Percentiles rank a stretch among this genome's conserved stretches.
Conservation (phyloP, 78 protist genomes). For the Cavenderia fasciculata region DNA sequence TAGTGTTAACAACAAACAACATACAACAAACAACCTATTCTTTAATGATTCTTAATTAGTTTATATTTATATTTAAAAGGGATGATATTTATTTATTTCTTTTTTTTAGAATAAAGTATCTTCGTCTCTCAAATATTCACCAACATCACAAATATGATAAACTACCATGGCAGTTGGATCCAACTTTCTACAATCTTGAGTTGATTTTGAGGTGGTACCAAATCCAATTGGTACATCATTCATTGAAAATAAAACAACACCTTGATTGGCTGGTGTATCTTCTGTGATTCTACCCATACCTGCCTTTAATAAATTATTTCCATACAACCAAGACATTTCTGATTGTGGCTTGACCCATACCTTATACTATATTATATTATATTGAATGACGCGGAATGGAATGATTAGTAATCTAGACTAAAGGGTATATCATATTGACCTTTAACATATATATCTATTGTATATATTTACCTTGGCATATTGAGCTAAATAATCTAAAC, state of each 20-base stretch:
- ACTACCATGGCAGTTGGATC: constrained; percentile 93
- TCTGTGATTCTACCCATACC: constrained; percentile 99
- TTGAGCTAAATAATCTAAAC: constrained; percentile 96
- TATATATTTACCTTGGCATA: constrained; percentile 91
- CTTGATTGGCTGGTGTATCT: constrained; percentile 93
- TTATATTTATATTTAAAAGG: neutral
- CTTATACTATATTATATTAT: constrained; percentile 81
- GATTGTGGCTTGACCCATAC: constrained; percentile 98
- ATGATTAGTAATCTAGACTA: neutral
- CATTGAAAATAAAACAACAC: constrained; percentile 98
- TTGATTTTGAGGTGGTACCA: constrained; percentile 92
- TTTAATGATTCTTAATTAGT: neutral
- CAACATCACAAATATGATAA: constrained; percentile 98
- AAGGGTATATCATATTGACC: neutral
- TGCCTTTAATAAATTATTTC: constrained; percentile 98
- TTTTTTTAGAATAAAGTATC: constrained; percentile 61
- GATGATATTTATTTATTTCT: neutral
- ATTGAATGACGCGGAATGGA: neutral
- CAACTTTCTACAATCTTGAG: constrained; percentile 90
- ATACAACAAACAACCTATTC: neutral
- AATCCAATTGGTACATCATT: constrained; percentile 98
- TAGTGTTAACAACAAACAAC: too few species aligned
- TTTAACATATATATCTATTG: neutral
- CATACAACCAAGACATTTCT: constrained; percentile 98
- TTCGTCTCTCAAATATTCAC: constrained; percentile 98